phyloP scores from a whole-genome alignment of 345 rosid species.

The Hibiscus trionum region DNA sequence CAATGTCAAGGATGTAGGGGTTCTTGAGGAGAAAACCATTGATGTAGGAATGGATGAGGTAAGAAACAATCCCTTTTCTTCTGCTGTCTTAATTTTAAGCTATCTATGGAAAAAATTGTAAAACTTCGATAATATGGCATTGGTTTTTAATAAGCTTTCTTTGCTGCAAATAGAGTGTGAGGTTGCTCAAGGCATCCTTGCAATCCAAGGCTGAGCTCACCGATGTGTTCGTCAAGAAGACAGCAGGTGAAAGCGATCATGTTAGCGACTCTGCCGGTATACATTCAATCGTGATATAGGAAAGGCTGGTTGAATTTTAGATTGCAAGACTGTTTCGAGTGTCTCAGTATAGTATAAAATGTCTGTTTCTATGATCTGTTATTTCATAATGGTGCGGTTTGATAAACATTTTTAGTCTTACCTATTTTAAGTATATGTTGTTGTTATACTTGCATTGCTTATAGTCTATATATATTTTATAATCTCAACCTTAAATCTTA shows the following conservation, averaged over 20 bases:
- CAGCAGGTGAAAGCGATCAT: background rate
- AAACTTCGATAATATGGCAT: background rate
- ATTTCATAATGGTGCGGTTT: too few species aligned
- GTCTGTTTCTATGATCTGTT: too few species aligned
- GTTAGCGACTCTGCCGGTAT: background rate
- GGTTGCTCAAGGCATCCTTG: slow-evolving; percentile 4
- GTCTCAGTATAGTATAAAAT: too few species aligned
- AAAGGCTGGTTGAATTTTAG: background rate
- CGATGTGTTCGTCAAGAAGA: slow-evolving; percentile 1
- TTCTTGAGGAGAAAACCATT: slow-evolving; percentile 13
- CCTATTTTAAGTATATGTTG: too few species aligned
- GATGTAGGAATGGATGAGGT: slow-evolving; percentile 20
- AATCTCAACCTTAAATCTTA: too few species aligned
- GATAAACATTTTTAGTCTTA: too few species aligned
- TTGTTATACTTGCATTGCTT: too few species aligned
- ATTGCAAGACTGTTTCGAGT: background rate
- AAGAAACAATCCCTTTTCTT: background rate
- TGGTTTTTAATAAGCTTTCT: background rate
- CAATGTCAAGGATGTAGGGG: slow-evolving; percentile 8
- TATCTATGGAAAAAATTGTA: too few species aligned
- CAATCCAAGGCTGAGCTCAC: slow-evolving; percentile 2
- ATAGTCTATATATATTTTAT: too few species aligned
- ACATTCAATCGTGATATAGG: background rate
- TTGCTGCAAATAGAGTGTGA: background rate
- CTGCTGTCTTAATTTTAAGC: background rate